These are phyloP conservation scores for Hypomontagnella monticulosa DNA, from an alignment of 495 filamentous ascomycete species.

Conservation along the genomic window DNA sequence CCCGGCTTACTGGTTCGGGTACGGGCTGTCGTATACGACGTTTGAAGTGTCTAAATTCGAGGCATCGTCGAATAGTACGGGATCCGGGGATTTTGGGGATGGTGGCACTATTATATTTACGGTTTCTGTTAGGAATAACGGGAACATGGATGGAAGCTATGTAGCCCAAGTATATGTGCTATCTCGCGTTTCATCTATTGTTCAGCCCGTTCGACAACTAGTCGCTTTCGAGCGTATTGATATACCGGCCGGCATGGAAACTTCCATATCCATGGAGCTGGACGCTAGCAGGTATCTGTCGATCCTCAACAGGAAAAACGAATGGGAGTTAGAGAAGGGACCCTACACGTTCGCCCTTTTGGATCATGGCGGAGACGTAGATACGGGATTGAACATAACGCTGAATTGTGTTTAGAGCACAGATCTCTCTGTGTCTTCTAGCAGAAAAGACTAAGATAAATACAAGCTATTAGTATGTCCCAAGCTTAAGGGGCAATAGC, in stretches of 20 bases:
- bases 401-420: slow-evolving; percentile 43
- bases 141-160: slow-evolving; percentile 47
- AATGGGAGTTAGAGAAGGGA: slow-evolving; percentile 55
- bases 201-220: slow-evolving; percentile 54
- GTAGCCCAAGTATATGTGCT: slow-evolving; percentile 53
- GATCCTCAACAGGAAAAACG: slow-evolving; percentile 49
- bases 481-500: too few relatives aligned
- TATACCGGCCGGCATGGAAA: slow-evolving; percentile 44
- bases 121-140: slow-evolving; percentile 47
- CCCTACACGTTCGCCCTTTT: slow-evolving; percentile 55
- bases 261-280: slow-evolving; percentile 41
- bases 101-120: slow-evolving; percentile 48
- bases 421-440: too few relatives aligned
- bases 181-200: slow-evolving; percentile 49
- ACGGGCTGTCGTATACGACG: slow-evolving; percentile 52
- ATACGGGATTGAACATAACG: slow-evolving; percentile 48
- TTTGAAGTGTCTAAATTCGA: slow-evolving; percentile 45
- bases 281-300: slow-evolving; percentile 52
- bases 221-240: slow-evolving; percentile 51
- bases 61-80: slow-evolving; percentile 20
- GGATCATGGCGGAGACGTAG: slow-evolving; percentile 48
- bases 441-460: too few relatives aligned
- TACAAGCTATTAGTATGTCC: too few relatives aligned
- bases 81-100: slow-evolving; percentile 28
- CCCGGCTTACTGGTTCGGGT: slow-evolving; percentile 50